Evolutionary conservation across 1,284 basidiomycete genomes (phyloP), one percentile per base, ranked within the genome.

Genomic region (Pseudozyma flocculosa): DNA sequence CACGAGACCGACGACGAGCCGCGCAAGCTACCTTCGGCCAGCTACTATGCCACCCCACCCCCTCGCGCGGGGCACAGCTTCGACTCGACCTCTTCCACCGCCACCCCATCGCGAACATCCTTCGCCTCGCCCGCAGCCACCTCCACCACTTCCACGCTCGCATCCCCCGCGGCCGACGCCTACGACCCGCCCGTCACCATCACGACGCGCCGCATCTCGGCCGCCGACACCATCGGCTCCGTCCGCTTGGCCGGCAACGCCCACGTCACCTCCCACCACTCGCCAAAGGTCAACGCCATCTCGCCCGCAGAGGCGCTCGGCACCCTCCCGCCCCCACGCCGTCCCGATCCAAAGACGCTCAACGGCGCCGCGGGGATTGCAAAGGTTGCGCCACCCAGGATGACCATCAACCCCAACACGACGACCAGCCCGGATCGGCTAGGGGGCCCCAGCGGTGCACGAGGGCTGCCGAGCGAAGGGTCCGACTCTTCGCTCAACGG

Each of bases 341-440:
- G 62, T n/a, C 62, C 62, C 3, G 62, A 65, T 46, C 57, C 62
- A 1, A 61, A 50, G 29, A 65, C 57, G 5, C 58, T 65, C 23
- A 65, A 57, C 3, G 62, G 62, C 18, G 62, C 62, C 11, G 56
- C 57, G 2, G 57, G 57, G 8, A 22, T 21, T 4, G 61, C 54
- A n/a, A 65, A 65, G 23, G 58, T 65, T 21, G 62, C 62, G 0
- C 62, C 62, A 1, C 62, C 62, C 0, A 50, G 62, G 1, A 56
- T 54, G 18, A 47, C 54, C 34, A 40, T 42, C 19, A 47, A 50
- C 21, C 23, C 48, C 14, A 13, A 40, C 3, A 54, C 57, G 17
- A 46, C 53, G 32, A 37, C 43, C 19, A 44, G 46, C 24, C 21
- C 43, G n/a, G n/a, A 40, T 34, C 29, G 38, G 5, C 4, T 21